Base-by-base conservation (phyloP, 192 early-diverging fungal genomes). In the Coemansia sp. region DNA sequence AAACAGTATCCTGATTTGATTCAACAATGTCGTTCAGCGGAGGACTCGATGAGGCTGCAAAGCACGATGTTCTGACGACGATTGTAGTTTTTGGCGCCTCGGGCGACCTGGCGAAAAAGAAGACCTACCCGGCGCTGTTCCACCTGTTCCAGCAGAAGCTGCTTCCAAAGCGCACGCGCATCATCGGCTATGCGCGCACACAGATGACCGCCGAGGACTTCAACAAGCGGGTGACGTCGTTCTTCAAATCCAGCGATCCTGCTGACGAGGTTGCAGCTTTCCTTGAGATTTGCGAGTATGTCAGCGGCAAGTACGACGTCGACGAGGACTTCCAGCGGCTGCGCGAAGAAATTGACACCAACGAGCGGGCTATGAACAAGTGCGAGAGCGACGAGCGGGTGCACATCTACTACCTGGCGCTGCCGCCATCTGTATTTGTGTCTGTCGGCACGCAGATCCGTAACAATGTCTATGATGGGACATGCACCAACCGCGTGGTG, bases 81-180 rank as follows among this genome's bases (percentile, higher is more conserved):
- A 74, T 82, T 48, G 73, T 76, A 85, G 91, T 94, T 12, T 84
- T 94, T 55, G 92, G 92, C 33, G 92, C 92, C 24, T 91, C 88
- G 14, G 95, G 95, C 51, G 96, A 98, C 72, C 86, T 98, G 48
- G 96, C 96, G 33, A 96, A 92, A 82, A 98, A 98, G 53, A 98
- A 98, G 81, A 97, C 96, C 24, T 98, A 87, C 72, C 96, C 96
- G 8, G 93, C 94, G 3, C 85, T 98, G 39, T 98, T 95, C 81
- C 91, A 91, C 41, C 87, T 96, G 44, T 96, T 87, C 82, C 87
- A 87, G 55, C 90, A 91, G 75, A 81, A 82, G 2, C 89, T 91
- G 61, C 80, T 98, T 8, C 90, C 91, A 24, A 69, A 71, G n/a
- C 81, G 85, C 34, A 85, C 84, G 15, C 80, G 74, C 46, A 91